Base-by-base conservation (phyloP, 352 stramenopile species). In the Globisporangium mamillatum region DNA sequence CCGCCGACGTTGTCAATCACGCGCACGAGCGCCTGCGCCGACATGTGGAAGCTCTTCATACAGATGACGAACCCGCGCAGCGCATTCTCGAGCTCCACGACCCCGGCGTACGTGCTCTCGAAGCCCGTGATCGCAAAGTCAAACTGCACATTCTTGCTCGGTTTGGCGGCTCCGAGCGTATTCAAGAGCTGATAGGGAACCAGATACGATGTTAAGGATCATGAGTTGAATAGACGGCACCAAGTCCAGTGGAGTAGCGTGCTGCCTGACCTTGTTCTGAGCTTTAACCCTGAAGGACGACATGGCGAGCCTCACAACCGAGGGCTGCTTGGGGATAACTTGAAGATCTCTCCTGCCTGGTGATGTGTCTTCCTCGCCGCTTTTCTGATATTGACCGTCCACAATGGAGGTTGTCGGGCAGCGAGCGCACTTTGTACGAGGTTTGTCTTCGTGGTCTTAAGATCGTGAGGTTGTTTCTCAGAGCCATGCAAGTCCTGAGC, bases 141-240 rank as follows among this genome's bases (percentile, higher is more conserved):
- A 54, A 89, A 94, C 34, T 89, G 84, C 22, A 91, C 75, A 32
- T 94, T 94, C 60, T 84, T 92, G 68, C 86, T 94, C 25, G 84
- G 80, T 38, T 92, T 94, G 20, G 81, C 68, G 9, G 84, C 83
- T 0, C 86, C 86, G 4, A 94, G 72, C 60, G 77, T 86, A 53
- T 69, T 82, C 41, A 94, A 67, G 24, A 94, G 63, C 80, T 84
- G 56, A 52, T 24, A 57, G 20, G 18, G n/a, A 63, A 38, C 25
- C 22, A 52, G 9, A 14, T 16, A 22, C 24, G 22, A 60, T 12
- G 59, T 50, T 54, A 59, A 6, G 4, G 22, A 36, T 34, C 14
- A 32, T 58, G 36, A 14, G 4, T 14, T 22, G 53, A 10, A 27
- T 44, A 9, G 12, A 14, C 3, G 24, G 2, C 14, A 4, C 4